Evolutionary conservation across 2,329 filamentous ascomycete species (phyloP).

Genomic region (Colletotrichum echinochloae): DNA sequence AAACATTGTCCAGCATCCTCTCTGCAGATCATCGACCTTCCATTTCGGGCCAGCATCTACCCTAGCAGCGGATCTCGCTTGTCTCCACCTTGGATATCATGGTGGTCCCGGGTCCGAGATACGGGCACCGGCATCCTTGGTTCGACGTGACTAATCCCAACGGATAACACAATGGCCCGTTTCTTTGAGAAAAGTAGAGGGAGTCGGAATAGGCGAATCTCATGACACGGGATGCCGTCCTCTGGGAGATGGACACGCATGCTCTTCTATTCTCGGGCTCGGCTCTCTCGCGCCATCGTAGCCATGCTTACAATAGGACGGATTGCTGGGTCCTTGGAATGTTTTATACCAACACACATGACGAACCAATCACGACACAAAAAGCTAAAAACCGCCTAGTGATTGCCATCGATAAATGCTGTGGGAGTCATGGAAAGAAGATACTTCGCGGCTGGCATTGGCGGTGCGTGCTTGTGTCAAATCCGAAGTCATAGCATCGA

Average conservation of each 20-base stretch:
- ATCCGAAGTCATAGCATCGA: too few relatives aligned
- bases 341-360: too few relatives aligned
- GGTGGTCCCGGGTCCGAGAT: background rate
- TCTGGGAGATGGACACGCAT: too few relatives aligned
- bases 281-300: background rate
- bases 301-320: background rate
- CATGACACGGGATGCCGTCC: background rate
- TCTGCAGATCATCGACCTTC: conserved; percentile 34
- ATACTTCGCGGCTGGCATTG: too few relatives aligned
- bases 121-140: background rate
- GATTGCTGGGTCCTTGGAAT: background rate
- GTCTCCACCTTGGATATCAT: background rate
- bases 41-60: conserved; percentile 4
- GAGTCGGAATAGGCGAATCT: background rate
- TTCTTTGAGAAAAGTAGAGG: background rate
- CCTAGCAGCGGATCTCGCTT: background rate
- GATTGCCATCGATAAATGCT: background rate
- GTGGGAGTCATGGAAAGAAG: too few relatives aligned
- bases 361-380: too few relatives aligned
- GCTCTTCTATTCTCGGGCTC: background rate
- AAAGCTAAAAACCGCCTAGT: background rate
- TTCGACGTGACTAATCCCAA: background rate
- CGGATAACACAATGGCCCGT: background rate
- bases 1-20: conserved; percentile 1
- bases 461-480: too few relatives aligned